phyloP scores from a whole-genome alignment of 78 protist species.

The Cavenderia fasciculata region DNA sequence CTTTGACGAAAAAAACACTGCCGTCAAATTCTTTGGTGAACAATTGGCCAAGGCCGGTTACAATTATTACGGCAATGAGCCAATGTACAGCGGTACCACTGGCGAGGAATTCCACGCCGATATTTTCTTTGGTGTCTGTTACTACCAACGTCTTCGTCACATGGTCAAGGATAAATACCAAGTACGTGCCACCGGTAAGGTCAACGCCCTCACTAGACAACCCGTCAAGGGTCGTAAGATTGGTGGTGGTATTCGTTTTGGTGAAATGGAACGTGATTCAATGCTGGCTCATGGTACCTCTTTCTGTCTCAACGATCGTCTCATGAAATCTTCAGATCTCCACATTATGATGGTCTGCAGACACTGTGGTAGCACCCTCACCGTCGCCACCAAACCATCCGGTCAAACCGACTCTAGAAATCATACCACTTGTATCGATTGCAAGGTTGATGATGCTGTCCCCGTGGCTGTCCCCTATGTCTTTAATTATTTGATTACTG shows the following conservation, averaged over 20 bases:
- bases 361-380: conserved; percentile 83
- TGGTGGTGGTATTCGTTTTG: conserved; percentile 97
- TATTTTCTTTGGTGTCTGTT: conserved; percentile 95
- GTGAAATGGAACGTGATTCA: conserved; percentile 99
- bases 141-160: conserved; percentile 99
- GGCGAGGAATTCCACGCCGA: conserved; percentile 94
- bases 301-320: conserved; percentile 94
- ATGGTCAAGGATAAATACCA: conserved; percentile 99
- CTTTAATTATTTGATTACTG: conserved; percentile 91
- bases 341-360: conserved; percentile 74
- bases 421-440: conserved; percentile 64
- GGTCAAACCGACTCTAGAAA: neutral
- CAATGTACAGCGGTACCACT: conserved; percentile 91
- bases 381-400: conserved; percentile 10
- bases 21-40: conserved; percentile 95
- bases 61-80: conserved; percentile 94
- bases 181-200: conserved; percentile 97
- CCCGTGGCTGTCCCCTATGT: conserved; percentile 90
- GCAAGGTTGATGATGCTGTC: conserved; percentile 30
- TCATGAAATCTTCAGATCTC: conserved; percentile 91
- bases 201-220: conserved; percentile 94
- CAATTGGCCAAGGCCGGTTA: conserved; percentile 94
- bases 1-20: conserved; percentile 87
- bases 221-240: conserved; percentile 96
- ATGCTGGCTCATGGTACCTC: conserved; percentile 97